A percentile compares a stretch with the other conserved stretches of the same genome.
Conservation (phyloP, 805 yeast species). For the Candida multigemmis region DNA sequence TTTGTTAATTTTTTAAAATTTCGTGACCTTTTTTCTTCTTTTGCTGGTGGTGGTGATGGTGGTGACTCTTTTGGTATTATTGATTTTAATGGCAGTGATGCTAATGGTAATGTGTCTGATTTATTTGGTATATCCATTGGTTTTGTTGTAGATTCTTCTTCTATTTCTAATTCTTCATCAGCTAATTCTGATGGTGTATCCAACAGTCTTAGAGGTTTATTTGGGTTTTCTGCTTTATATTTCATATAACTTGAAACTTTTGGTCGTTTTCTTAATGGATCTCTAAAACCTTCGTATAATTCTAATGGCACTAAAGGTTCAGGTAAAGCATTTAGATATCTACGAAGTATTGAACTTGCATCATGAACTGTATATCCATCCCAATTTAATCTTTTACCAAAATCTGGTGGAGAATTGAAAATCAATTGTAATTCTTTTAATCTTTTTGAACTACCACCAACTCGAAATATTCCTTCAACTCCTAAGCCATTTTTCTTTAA, state of each 20-base stretch:
- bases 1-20: slow-evolving; percentile 50
- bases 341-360: slow-evolving; percentile 82
- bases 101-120: background rate
- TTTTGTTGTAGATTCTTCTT: background rate
- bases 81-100: slow-evolving; percentile 1
- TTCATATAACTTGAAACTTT: slow-evolving; percentile 59
- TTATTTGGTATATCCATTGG: background rate
- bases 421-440: slow-evolving; percentile 76
- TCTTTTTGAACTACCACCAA: slow-evolving; percentile 85
- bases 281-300: slow-evolving; percentile 69
- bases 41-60: slow-evolving; percentile 1
- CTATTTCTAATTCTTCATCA: background rate
- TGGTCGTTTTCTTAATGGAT: slow-evolving; percentile 58
- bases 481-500: slow-evolving; percentile 69
- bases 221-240: slow-evolving; percentile 41
- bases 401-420: slow-evolving; percentile 82
- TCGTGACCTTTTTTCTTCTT: slow-evolving; percentile 19
- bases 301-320: slow-evolving; percentile 85
- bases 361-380: slow-evolving; percentile 93
- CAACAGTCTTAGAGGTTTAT: slow-evolving; percentile 5
- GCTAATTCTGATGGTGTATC: slow-evolving; percentile 1
- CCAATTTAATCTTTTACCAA: slow-evolving; percentile 85
- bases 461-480: slow-evolving; percentile 87
- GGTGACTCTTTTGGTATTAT: background rate
- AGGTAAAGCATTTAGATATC: slow-evolving; percentile 80